Conservation (phyloP, 192 early-diverging fungal species). For the Powellomyces hirtus region DNA sequence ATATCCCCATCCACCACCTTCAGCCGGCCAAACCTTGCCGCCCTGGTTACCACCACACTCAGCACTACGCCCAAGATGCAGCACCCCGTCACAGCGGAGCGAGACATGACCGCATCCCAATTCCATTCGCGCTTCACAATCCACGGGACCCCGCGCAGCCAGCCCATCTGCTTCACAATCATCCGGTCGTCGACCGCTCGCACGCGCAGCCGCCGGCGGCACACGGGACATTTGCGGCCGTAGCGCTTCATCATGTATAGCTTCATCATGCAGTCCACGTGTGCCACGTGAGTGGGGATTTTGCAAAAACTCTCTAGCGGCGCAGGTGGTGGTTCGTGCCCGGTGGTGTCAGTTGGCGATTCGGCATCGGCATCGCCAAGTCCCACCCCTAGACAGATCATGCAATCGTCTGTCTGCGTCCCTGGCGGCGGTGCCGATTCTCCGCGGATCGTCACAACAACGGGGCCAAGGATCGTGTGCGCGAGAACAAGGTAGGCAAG, state of each 20-base stretch:
- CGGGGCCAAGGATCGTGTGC: neutral
- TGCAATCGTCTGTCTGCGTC: conserved; percentile 6
- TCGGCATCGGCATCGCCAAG: neutral
- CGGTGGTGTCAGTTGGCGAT: neutral
- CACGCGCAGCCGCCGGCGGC: neutral
- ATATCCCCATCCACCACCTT: no score
- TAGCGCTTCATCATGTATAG: conserved; percentile 3
- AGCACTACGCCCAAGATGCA: conserved; percentile 4
- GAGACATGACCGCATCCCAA: neutral
- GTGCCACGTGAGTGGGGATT: conserved; percentile 11
- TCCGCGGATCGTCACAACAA: neutral
- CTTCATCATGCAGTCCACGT: conserved; percentile 15
- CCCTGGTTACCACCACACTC: neutral
- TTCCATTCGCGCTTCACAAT: neutral
- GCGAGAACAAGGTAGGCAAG: neutral
- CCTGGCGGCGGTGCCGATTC: neutral
- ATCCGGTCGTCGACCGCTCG: conserved; percentile 3
- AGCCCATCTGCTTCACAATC: conserved; percentile 7
- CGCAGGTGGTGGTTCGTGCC: neutral
- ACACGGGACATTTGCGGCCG: conserved; percentile 11
- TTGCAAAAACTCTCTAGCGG: conserved; percentile 10
- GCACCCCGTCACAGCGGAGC: neutral
- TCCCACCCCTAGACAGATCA: conserved; percentile 11
- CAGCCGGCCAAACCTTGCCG: neutral
- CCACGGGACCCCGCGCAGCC: neutral